phyloP scores from a whole-genome alignment of 2,329 filamentous ascomycete species.

The Helicocarpus griseus region DNA sequence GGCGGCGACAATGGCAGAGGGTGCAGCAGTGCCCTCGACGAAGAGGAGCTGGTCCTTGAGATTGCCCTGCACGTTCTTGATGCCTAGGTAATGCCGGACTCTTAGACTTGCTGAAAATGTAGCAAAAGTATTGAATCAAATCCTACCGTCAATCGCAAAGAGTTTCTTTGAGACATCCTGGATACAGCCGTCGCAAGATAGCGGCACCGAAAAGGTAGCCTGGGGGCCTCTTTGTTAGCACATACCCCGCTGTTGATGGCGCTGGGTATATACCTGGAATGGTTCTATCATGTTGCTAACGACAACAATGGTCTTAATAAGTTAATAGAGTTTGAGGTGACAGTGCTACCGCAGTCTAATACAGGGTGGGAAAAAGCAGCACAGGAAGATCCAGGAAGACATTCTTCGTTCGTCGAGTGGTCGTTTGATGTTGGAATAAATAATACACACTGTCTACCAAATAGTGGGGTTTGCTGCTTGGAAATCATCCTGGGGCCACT shows the following conservation, averaged over 20 bases:
- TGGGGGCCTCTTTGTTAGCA: constrained; percentile 28
- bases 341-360: background rate
- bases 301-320: too few species aligned
- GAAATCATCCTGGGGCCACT: constrained; percentile 15
- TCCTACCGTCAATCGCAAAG: constrained; percentile 57
- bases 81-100: constrained; percentile 42
- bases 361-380: background rate
- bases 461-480: constrained; percentile 21
- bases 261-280: constrained; percentile 30
- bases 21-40: constrained; percentile 79
- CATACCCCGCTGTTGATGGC: background rate
- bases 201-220: constrained; percentile 90
- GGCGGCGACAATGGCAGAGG: constrained; percentile 77
- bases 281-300: constrained; percentile 36
- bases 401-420: background rate
- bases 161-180: constrained; percentile 74
- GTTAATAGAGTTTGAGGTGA: too few species aligned
- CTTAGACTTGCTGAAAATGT: background rate
- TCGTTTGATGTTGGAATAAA: background rate
- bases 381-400: background rate
- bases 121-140: constrained; percentile 2
- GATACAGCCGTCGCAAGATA: constrained; percentile 84
- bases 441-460: constrained; percentile 5
- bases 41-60: constrained; percentile 74
- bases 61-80: constrained; percentile 72